A percentile compares a stretch with the other conserved stretches of the same genome.
Evolutionary conservation across 1,284 basidiomycete species (phyloP).

Genomic region (Boletellus deceptivus): DNA sequence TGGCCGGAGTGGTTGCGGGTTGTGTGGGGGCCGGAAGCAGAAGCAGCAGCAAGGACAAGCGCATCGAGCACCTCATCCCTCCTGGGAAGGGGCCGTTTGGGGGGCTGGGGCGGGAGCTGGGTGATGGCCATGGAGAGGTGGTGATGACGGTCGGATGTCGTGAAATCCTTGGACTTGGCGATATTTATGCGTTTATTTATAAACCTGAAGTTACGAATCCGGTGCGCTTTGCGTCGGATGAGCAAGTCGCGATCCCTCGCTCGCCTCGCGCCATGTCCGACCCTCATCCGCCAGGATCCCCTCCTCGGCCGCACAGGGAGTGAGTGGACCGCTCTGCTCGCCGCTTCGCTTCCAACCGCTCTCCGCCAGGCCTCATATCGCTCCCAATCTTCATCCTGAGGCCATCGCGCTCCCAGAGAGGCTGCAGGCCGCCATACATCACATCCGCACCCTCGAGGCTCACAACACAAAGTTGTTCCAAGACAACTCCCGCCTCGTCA

Average conservation of each 20-base stretch:
- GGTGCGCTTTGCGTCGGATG: too few species aligned
- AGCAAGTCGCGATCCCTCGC: too few species aligned
- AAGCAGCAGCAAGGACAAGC: slow-evolving; percentile 67
- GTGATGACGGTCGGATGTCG: too few species aligned
- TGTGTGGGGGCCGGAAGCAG: slow-evolving; percentile 66
- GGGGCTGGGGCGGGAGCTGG: slow-evolving; percentile 18
- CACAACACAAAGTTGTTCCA: slow-evolving; percentile 51
- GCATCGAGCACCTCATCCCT: slow-evolving; percentile 69
- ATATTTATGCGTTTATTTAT: too few species aligned
- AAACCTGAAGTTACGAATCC: too few species aligned
- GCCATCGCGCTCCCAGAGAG: slow-evolving; percentile 42
- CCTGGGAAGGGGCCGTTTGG: slow-evolving; percentile 40
- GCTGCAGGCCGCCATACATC: slow-evolving; percentile 33
- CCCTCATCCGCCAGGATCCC: not conserved
- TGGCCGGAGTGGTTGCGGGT: slow-evolving; percentile 62
- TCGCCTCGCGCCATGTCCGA: too few species aligned
- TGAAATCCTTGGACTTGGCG: too few species aligned
- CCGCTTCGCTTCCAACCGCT: not conserved
- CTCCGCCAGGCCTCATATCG: slow-evolving; percentile 5
- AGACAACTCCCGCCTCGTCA: slow-evolving; percentile 47
- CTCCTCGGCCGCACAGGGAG: slow-evolving; percentile 1
- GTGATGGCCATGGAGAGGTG: too few species aligned
- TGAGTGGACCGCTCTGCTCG: slow-evolving; percentile 8
- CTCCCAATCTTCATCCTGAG: not conserved
- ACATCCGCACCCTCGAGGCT: slow-evolving; percentile 31